These are phyloP conservation scores for rapeseed (Brassica napus) DNA, from an alignment of 345 rosid species.

Conservation along the genomic window DNA sequence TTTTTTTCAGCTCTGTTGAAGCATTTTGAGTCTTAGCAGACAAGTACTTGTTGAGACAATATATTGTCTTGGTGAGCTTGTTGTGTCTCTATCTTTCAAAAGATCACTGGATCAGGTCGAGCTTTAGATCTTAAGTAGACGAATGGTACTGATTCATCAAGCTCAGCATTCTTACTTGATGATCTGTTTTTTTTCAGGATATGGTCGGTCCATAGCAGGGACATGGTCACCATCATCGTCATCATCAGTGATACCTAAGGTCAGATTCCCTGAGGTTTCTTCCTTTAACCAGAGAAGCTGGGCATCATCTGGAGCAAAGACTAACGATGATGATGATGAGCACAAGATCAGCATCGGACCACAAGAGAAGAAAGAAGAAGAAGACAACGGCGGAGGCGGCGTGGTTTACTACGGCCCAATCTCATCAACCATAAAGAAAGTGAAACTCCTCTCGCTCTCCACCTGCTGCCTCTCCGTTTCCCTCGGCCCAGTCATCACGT, in stretches of 20 bases:
- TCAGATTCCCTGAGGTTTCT: conserved; percentile 24
- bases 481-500: conserved; percentile 84
- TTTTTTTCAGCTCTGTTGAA: neutral
- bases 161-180: neutral
- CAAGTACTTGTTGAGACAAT: too few species aligned
- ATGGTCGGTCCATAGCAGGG: neutral
- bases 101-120: neutral
- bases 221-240: neutral
- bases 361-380: conserved; percentile 43
- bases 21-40: too few species aligned
- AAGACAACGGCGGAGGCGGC: conserved; percentile 42
- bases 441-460: conserved; percentile 87
- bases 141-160: neutral
- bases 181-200: neutral
- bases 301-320: conserved; percentile 64
- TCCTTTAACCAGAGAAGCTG: conserved; percentile 45
- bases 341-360: conserved; percentile 88
- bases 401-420: conserved; percentile 78
- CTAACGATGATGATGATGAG: conserved; percentile 40
- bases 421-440: conserved; percentile 89
- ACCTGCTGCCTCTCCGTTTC: conserved; percentile 77
- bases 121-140: too few species aligned
- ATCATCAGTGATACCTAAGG: neutral
- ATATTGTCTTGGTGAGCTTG: neutral
- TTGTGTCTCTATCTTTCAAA: neutral